Conservation (phyloP, 768 basidiomycete genomes). For the Galerina marginata region DNA sequence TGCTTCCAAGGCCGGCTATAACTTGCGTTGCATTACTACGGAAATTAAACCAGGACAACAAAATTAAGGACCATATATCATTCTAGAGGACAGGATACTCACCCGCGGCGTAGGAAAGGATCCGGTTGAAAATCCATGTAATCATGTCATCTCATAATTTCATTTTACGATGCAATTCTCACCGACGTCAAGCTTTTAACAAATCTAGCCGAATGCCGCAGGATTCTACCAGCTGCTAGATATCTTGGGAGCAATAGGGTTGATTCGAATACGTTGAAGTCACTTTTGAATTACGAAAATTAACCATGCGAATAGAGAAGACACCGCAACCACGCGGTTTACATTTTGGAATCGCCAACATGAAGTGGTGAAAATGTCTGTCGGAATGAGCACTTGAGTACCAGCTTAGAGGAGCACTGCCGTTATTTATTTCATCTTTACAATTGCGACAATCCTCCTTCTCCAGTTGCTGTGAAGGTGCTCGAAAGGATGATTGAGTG, state of each 20-base stretch:
- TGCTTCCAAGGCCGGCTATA: no score
- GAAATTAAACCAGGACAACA: no score
- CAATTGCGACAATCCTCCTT: no score
- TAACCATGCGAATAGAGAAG: not conserved
- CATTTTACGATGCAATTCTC: slow-evolving; percentile 4
- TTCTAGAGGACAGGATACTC: no score
- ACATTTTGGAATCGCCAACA: not conserved
- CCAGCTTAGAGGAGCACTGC: not conserved
- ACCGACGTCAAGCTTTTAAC: not conserved
- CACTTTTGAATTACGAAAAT: not conserved
- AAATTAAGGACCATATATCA: no score
- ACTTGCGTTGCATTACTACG: no score
- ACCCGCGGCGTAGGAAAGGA: no score
- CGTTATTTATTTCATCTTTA: not conserved
- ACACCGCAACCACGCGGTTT: not conserved
- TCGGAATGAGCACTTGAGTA: not conserved
- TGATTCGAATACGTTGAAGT: not conserved
- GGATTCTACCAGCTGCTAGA: no score
- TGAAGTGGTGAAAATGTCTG: not conserved
- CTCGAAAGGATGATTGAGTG: no score
- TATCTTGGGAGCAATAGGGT: no score
- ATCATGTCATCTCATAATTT: not conserved
- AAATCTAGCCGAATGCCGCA: not conserved
- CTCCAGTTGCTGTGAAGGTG: no score
- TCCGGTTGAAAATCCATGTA: no score